These are phyloP conservation scores for Oryza coarctata DNA, from an alignment of 176 grass and related monocot species.

Conservation along the genomic window DNA sequence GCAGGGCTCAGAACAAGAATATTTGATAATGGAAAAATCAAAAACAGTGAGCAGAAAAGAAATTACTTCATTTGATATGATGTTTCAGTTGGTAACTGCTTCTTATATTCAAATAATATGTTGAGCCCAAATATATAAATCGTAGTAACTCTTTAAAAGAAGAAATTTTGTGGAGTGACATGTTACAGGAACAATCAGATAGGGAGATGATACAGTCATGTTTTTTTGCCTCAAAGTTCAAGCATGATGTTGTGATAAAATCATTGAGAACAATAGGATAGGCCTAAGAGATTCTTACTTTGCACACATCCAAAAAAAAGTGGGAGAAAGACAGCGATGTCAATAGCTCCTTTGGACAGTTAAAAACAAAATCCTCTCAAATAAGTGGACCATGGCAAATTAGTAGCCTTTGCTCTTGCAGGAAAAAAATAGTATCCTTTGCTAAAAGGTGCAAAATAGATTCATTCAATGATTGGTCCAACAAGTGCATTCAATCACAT, in stretches of 20 bases:
- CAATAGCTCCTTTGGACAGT: constrained; percentile 38
- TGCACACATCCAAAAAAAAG: constrained; percentile 46
- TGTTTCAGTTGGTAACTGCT: not conserved
- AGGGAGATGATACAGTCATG: not conserved
- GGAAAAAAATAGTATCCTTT: not conserved
- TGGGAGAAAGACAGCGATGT: constrained; percentile 46
- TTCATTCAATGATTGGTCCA: constrained; percentile 58
- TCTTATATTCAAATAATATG: constrained; percentile 25
- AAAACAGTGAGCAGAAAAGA: constrained; percentile 9
- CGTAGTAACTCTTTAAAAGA: not conserved
- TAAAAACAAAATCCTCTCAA: constrained; percentile 24
- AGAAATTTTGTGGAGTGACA: constrained; percentile 22
- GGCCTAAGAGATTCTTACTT: constrained; percentile 50
- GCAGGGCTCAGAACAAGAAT: not conserved
- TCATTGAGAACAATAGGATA: constrained; percentile 50
- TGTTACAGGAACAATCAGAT: constrained; percentile 22
- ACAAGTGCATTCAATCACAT: constrained; percentile 36
- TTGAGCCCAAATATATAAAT: not conserved
- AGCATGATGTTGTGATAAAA: constrained; percentile 40
- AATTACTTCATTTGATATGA: constrained; percentile 9
- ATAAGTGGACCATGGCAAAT: constrained; percentile 34
- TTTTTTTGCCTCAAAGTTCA: constrained; percentile 39
- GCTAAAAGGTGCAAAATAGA: constrained; percentile 39
- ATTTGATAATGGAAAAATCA: not conserved
- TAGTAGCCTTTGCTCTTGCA: not conserved